Evolutionary conservation across 495 filamentous ascomycete species (phyloP), one percentile per base, ranked within the genome.

Genomic region (Penicillium lividum): DNA sequence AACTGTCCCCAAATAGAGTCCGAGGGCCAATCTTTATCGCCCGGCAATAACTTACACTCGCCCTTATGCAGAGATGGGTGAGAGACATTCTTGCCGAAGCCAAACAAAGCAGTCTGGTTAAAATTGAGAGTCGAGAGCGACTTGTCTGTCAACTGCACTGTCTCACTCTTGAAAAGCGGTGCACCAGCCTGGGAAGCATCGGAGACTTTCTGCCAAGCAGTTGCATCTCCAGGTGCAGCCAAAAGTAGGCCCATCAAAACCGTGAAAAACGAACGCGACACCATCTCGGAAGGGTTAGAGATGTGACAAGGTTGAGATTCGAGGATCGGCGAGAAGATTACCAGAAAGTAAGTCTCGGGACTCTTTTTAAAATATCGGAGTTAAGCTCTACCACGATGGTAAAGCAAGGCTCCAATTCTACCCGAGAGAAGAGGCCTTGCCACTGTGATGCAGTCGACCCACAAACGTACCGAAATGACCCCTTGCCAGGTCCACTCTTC

Each of bases 1-100:
- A 86, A 76, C 8, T 74, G 57, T 5, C 66, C 60, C 76, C 79
- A 82, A 13, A 68, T 65, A 6, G 62, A 49, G 2, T 59, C 22
- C 3, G 67, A 64, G 0, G 82, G 82, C 82, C 80, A 85, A 5
- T 53, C 42, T 2, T 31, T 34, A 33, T 79, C 74, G 16, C 82
- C 83, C 1, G 84, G 84, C 53, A 80, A 77, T 31, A 70, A 57
- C 62, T 78, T 84, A 71, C 84, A 86, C 31, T 54, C 62, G 11
- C 42, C 30, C n/a, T n/a, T 28, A 11, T 51, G 47, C 11, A 43
- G 57, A 60, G 25, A 31, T 1, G 33, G 31, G 8, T 58, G 46
- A 44, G 49, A 59, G n/a, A 11, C 56, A 44, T 61, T 56, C 16
- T 53, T 57, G 7, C 54, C 68, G 45, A 71, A 71, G 15, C 28